Percentiles rank a stretch among this genome's conserved stretches.
Evolutionary conservation across 306 rosid genomes (phyloP).

Genomic region (Cercis canadensis): DNA sequence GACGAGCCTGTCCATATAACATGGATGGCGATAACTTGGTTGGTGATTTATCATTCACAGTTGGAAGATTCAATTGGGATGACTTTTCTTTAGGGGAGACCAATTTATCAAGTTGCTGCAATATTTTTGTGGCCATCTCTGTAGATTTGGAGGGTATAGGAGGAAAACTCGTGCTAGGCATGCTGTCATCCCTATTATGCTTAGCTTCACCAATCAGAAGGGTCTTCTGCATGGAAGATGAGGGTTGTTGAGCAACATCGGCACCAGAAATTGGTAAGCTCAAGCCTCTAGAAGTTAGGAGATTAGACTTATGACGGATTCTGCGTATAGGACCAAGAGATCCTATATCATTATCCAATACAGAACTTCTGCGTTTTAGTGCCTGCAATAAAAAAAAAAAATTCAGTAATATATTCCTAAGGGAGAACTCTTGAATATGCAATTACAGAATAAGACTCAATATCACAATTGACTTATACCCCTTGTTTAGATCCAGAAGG

Average conservation of each 20-base stretch:
- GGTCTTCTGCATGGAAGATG: constrained; percentile 53
- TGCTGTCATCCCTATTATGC: constrained; percentile 41
- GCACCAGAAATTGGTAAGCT: constrained; percentile 29
- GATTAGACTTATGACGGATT: constrained; percentile 80
- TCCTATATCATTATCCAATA: constrained; percentile 77
- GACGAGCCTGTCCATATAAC: constrained; percentile 81
- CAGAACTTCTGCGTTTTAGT: constrained; percentile 69
- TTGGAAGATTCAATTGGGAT: constrained; percentile 48
- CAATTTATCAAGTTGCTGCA: constrained; percentile 78
- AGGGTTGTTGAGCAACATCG: constrained; percentile 49
- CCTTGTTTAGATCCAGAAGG: constrained; percentile 59
- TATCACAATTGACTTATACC: constrained; percentile 49
- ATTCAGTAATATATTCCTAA: constrained; percentile 15
- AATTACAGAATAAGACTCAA: constrained; percentile 11
- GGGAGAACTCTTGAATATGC: constrained; percentile 19
- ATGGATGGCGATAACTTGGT: constrained; percentile 78
- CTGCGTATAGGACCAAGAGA: constrained; percentile 85
- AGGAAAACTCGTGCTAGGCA: constrained; percentile 50
- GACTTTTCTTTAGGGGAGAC: constrained; percentile 77
- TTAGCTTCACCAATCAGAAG: constrained; percentile 45
- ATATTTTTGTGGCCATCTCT: constrained; percentile 82
- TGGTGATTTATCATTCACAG: constrained; percentile 58
- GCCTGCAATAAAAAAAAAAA: constrained; percentile 48
- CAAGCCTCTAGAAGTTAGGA: constrained; percentile 64
- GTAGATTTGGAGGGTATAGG: constrained; percentile 68